Percentiles rank a stretch among this genome's conserved stretches.
phyloP scores from a whole-genome alignment of 805 yeast genomes.

The Jamesozyma piceae region DNA sequence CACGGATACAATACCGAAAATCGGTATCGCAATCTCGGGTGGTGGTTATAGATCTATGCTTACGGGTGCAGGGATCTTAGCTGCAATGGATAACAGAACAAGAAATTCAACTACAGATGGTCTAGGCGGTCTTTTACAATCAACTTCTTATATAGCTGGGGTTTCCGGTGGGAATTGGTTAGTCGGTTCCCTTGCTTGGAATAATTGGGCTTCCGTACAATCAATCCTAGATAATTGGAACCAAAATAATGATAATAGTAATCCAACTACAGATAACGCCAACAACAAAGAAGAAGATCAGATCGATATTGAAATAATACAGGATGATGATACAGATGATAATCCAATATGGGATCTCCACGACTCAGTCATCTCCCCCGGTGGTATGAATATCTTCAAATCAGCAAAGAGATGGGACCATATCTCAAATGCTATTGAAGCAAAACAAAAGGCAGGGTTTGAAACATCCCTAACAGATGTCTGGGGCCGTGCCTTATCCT shows the following conservation, averaged over 20 bases:
- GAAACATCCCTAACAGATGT: constrained; percentile 60
- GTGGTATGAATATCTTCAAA: constrained; percentile 48
- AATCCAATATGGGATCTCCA: constrained; percentile 65
- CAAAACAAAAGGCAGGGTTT: constrained; percentile 55
- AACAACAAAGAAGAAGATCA: background rate
- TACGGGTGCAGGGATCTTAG: constrained; percentile 71
- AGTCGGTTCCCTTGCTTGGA: constrained; percentile 55
- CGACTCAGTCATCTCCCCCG: constrained; percentile 50
- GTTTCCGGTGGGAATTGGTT: constrained; percentile 84
- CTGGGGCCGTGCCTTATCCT: constrained; percentile 71
- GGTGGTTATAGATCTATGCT: constrained; percentile 92
- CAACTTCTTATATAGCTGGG: constrained; percentile 64
- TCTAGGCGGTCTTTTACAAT: constrained; percentile 65
- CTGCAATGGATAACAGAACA: constrained; percentile 76
- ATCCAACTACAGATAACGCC: background rate
- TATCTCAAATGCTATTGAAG: constrained; percentile 43
- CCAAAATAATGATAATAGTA: constrained; percentile 21
- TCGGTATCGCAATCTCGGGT: constrained; percentile 64
- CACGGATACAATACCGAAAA: constrained; percentile 30
- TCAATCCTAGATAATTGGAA: constrained; percentile 37
- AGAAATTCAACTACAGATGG: constrained; percentile 43
- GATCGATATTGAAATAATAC: constrained; percentile 22
- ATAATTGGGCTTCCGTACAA: constrained; percentile 66
- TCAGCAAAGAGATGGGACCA: constrained; percentile 45
- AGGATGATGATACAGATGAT: constrained; percentile 56